Percentiles rank a stretch among this genome's conserved stretches.
phyloP scores from a whole-genome alignment of 768 basidiomycete species.

The Multifurca ochricompacta region DNA sequence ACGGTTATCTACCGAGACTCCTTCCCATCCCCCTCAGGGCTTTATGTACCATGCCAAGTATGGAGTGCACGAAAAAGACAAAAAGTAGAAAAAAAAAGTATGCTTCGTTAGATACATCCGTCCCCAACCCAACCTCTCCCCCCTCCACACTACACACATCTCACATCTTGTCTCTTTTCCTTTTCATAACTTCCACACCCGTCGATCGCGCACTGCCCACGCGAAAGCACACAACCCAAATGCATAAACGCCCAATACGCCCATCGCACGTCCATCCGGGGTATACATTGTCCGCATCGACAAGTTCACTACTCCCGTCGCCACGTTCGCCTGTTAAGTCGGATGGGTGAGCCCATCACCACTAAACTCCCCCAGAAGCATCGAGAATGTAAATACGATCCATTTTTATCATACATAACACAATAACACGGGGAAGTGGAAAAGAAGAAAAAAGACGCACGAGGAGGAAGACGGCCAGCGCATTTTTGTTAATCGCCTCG shows the following conservation, averaged over 20 bases:
- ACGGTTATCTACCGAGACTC: too few relatives aligned
- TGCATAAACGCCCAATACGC: constrained; percentile 55
- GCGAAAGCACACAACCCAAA: constrained; percentile 50
- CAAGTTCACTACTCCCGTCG: constrained; percentile 81
- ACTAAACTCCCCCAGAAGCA: not conserved
- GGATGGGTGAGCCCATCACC: not conserved
- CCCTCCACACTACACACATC: not conserved
- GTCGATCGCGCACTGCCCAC: constrained; percentile 42
- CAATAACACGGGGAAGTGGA: too few relatives aligned
- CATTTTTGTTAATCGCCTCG: constrained; percentile 78
- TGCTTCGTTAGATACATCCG: too few relatives aligned
- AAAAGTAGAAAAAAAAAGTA: too few relatives aligned
- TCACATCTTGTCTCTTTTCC: not conserved
- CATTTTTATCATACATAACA: too few relatives aligned
- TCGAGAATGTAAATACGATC: too few relatives aligned
- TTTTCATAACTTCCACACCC: constrained; percentile 29
- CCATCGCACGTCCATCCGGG: constrained; percentile 46
- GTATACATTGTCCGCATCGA: constrained; percentile 76
- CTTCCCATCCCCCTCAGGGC: too few relatives aligned
- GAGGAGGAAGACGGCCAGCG: constrained; percentile 69
- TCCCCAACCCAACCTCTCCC: too few relatives aligned
- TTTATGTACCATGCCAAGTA: too few relatives aligned
- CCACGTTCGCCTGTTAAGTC: constrained; percentile 66
- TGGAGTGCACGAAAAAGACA: too few relatives aligned
- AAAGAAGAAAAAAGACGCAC: constrained; percentile 38